These are phyloP conservation scores for Teratosphaeria zuluensis DNA, from an alignment of 2,329 filamentous ascomycete genomes.

Conservation along the genomic window DNA sequence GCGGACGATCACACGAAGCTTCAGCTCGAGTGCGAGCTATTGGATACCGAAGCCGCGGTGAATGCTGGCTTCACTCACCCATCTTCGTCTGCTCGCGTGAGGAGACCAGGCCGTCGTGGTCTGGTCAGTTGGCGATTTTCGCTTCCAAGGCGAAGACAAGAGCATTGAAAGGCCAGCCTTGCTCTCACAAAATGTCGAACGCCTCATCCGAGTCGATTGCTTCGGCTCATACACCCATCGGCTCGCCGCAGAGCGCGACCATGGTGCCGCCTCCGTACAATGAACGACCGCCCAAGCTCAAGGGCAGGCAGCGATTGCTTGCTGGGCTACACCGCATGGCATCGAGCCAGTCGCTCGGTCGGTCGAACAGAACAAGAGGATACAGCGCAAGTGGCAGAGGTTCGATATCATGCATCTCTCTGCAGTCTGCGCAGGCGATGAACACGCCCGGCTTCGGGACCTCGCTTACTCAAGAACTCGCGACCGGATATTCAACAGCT, in stretches of 20 bases:
- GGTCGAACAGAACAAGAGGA: conserved; percentile 55
- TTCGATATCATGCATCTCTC: conserved; percentile 55
- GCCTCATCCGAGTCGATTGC: conserved; percentile 3
- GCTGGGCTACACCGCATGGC: conserved; percentile 71
- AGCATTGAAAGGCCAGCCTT: neutral
- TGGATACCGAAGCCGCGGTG: neutral
- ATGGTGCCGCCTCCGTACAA: conserved; percentile 11
- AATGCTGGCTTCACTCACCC: neutral
- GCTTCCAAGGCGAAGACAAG: neutral
- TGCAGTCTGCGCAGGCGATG: conserved; percentile 42
- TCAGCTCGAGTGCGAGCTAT: neutral
- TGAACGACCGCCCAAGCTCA: conserved; percentile 46
- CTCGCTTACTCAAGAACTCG: conserved; percentile 47
- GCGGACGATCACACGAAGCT: neutral
- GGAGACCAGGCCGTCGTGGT: neutral
- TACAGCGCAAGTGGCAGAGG: conserved; percentile 55
- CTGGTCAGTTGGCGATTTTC: neutral
- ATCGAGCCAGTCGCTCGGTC: conserved; percentile 64
- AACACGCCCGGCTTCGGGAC: conserved; percentile 46
- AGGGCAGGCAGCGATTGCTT: conserved; percentile 59
- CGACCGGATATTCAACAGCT: conserved; percentile 47
- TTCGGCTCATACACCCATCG: conserved; percentile 3
- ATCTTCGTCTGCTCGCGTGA: neutral
- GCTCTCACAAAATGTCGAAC: conserved; percentile 5
- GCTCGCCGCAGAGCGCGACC: conserved; percentile 4